Evolutionary conservation across 2,329 filamentous ascomycete species (phyloP).

Genomic region (Xylaria sp.): DNA sequence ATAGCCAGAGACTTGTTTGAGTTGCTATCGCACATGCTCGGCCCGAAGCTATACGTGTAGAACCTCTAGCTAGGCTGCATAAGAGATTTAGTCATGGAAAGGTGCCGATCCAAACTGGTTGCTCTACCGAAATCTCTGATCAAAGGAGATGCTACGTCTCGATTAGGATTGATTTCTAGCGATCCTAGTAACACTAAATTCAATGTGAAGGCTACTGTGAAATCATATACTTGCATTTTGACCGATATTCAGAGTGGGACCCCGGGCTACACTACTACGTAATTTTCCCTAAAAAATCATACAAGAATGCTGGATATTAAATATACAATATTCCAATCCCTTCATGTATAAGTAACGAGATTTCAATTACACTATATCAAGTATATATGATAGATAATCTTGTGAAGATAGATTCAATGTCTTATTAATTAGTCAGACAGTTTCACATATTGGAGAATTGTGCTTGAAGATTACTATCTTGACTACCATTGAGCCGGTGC

Average conservation of each 20-base stretch:
- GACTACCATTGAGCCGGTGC: neutral
- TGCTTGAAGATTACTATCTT: neutral
- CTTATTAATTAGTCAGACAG: neutral
- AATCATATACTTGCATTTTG: neutral
- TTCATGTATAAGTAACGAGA: neutral
- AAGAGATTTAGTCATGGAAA: neutral
- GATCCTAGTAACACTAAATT: neutral
- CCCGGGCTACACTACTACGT: neutral
- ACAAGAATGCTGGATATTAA: neutral
- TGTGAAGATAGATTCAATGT: neutral
- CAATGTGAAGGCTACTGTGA: neutral
- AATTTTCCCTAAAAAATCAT: neutral
- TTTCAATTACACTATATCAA: neutral
- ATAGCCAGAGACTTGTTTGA: conserved; percentile 8
- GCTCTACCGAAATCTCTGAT: neutral
- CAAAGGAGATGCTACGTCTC: conserved; percentile 4
- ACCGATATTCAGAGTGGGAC: neutral
- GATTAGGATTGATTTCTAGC: neutral
- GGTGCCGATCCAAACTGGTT: neutral
- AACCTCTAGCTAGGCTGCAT: neutral
- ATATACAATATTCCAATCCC: no score
- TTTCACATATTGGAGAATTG: neutral
- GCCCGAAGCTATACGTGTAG: conserved; percentile 16
- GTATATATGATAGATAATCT: neutral
- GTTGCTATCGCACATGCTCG: conserved; percentile 12